Evolutionary conservation across 2,329 filamentous ascomycete species (phyloP), one percentile per base, ranked within the genome.

Genomic region (Colletotrichum limetticola): DNA sequence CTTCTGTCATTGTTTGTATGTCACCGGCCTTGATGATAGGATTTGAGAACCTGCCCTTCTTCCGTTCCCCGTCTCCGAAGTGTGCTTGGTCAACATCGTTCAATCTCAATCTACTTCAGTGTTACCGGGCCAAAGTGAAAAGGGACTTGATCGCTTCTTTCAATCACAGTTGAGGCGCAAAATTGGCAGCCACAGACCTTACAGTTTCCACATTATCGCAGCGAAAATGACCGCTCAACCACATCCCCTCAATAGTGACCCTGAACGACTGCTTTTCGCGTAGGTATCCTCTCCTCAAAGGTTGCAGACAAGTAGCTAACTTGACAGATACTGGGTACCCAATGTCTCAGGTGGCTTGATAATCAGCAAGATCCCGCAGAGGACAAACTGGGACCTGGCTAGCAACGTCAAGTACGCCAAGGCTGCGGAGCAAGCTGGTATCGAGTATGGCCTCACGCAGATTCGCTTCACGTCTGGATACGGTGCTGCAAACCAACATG

Each of bases 291-390:
- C 57, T 26, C 7, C 1, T n/a, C 55, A 4, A 9, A 22, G 5
- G 24, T 19, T 1, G 1, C 12, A 28, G 1, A 19, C 5, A 37
- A 1, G 22, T 22, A 7, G 61, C 65, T 82, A 79, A 60, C 57
- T 22, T 46, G 7, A 16, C 4, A 83, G 82, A 11, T 88, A 88
- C 78, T 88, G 86, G 86, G 86, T 88, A 0, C 87, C 86, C 19
- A 88, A 88, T 73, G 87, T 88, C 4, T 88, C 86, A 0, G 87
- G 86, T 32, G 86, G 86, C 12, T 81, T 89, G 1, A 86, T 89
- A 14, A 86, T 88, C 53, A 85, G 83, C 72, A 88, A 88, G 75
- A 87, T 88, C 63, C 83, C 84, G 4, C 86, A 88, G 74, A 81
- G 79, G 26, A 88, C 86, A 0, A 80, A 79, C 55, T 88, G 86